Percentiles rank a stretch among this genome's conserved stretches.
phyloP scores from a whole-genome alignment of 2,329 filamentous ascomycete genomes.

The Neocatenulostroma microsporum region DNA sequence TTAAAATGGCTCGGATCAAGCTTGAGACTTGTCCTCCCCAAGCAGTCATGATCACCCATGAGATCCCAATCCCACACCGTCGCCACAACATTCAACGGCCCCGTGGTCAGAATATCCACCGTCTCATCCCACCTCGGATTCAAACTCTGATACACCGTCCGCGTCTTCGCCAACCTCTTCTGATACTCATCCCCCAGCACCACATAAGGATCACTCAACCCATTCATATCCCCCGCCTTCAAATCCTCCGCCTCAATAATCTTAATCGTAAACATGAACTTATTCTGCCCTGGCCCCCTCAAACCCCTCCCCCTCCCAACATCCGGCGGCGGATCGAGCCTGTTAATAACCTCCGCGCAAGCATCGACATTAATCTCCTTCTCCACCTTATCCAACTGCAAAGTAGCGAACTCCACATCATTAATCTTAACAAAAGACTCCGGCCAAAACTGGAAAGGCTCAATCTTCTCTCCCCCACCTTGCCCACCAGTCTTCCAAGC shows the following conservation, averaged over 20 bases:
- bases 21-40: constrained; percentile 93
- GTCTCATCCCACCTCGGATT: constrained; percentile 97
- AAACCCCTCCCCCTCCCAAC: constrained; percentile 38
- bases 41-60: constrained; percentile 93
- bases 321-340: constrained; percentile 63
- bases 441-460: constrained; percentile 93
- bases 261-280: constrained; percentile 98
- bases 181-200: constrained; percentile 96
- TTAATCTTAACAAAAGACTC: constrained; percentile 97
- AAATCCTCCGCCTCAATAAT: constrained; percentile 96
- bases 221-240: constrained; percentile 94
- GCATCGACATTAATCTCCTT: constrained; percentile 83
- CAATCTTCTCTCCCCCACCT: constrained; percentile 78
- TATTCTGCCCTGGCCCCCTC: constrained; percentile 47
- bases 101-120: constrained; percentile 88
- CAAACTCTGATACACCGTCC: constrained; percentile 80
- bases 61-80: constrained; percentile 99
- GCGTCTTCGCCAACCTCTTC: constrained; percentile 89
- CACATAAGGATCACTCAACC: constrained; percentile 91
- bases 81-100: constrained; percentile 86
- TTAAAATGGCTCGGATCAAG: constrained; percentile 96
- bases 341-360: constrained; percentile 73
- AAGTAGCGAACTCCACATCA: constrained; percentile 90
- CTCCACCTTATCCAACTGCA: constrained; percentile 85
- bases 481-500: constrained; percentile 62